Base-by-base conservation (phyloP, 306 rosid genomes). In the Vachellia pachyceras region DNA sequence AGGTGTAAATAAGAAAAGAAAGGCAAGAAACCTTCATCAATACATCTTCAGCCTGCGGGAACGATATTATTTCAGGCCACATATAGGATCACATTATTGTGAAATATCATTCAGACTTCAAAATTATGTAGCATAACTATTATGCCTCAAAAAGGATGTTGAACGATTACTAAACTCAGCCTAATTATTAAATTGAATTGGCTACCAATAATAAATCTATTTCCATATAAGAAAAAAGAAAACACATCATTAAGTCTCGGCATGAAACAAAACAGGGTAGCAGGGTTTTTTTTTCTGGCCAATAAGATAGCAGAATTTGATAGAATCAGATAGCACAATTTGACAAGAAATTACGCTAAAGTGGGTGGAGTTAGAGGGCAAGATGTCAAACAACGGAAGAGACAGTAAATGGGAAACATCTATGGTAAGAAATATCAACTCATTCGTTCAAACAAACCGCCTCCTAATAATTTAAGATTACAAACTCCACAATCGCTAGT, bases 401-500 rank as follows among this genome's bases (percentile, higher is more conserved):
- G n/a, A n/a, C 71, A 49, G 39, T 44, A 77, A 35, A 75, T 67
- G 29, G 35, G 85, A 58, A 65, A 77, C 35, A 52, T 63, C 10
- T 73, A 80, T 80, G 23, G 42, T 55, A 72, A 85, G 46, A 69
- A 69, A 54, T 65, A 82, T 84, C 80, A 76, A 84, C n/a, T n/a
- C n/a, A 82, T 81, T 76, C 82, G 63, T 74, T 78, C 78, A 83
- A 83, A 80, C 86, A 85, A 88, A 63, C 77, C 72, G 82, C 76
- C 78, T 77, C 77, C 83, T 73, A 67, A 69, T 77, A 92, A 86
- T 85, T n/a, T 70, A 72, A 80, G 92, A 86, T 85, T 84, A 85
- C 88, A 82, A 71, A 88, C 86, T 89, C 85, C 92, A 89, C 90
- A 86, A 87, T 87, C 76, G 77, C 76, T 87, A 87, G 82, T 65